These are phyloP conservation scores for Stachybotrys elegans DNA, from an alignment of 2,329 filamentous ascomycete genomes.

Conservation along the genomic window DNA sequence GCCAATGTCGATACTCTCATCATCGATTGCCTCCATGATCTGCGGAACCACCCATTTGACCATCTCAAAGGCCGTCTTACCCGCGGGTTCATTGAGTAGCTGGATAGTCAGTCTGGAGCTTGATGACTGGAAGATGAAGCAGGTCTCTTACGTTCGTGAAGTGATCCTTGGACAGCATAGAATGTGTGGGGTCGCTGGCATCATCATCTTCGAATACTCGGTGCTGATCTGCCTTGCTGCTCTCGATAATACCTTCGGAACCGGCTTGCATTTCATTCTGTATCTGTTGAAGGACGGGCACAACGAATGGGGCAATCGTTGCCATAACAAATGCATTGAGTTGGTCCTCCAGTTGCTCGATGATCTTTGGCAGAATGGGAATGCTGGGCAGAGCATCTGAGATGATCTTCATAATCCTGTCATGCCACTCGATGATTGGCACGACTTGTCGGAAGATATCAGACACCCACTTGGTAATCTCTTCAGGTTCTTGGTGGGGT, in stretches of 20 bases:
- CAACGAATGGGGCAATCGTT: constrained; percentile 81
- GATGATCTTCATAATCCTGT: constrained; percentile 78
- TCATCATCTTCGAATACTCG: constrained; percentile 79
- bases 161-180: constrained; percentile 94
- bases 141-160: constrained; percentile 66
- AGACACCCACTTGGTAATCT: constrained; percentile 72
- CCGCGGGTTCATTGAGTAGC: constrained; percentile 82
- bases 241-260: constrained; percentile 80
- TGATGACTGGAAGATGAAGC: not conserved
- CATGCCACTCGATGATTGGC: constrained; percentile 86
- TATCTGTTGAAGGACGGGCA: constrained; percentile 84
- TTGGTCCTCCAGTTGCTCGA: constrained; percentile 84
- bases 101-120: constrained; percentile 13
- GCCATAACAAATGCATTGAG: constrained; percentile 86
- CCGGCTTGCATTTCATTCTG: constrained; percentile 82
- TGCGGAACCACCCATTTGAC: constrained; percentile 85
- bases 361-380: constrained; percentile 74
- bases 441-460: constrained; percentile 75
- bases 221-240: constrained; percentile 76
- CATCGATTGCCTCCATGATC: constrained; percentile 81
- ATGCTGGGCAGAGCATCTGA: constrained; percentile 76
- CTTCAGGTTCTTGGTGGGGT: constrained; percentile 75
- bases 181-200: constrained; percentile 81
- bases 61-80: constrained; percentile 72
- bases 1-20: constrained; percentile 65